phyloP scores from a whole-genome alignment of 345 rosid species.

The Zanthoxylum bungeanum region DNA sequence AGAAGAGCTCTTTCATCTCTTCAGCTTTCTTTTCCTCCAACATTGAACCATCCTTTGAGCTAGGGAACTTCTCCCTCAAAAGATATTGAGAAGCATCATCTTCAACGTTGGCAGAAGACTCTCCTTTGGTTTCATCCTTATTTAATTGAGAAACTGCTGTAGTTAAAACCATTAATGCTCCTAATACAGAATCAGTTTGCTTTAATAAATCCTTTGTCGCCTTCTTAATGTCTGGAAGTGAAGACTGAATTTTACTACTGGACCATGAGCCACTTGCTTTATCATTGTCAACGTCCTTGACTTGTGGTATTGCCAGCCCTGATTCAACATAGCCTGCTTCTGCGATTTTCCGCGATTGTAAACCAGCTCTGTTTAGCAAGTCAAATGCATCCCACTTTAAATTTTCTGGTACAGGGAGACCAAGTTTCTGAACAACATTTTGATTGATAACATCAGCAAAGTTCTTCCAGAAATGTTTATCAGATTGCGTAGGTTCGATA shows the following conservation, averaged over 20 bases:
- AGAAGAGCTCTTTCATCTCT: constrained; percentile 85
- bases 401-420: constrained; percentile 57
- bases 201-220: constrained; percentile 72
- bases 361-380: constrained; percentile 59
- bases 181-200: constrained; percentile 86
- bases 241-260: constrained; percentile 43
- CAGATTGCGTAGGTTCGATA: constrained; percentile 35
- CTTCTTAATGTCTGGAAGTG: constrained; percentile 73
- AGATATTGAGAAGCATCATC: constrained; percentile 20
- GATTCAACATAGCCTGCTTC: constrained; percentile 78
- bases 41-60: constrained; percentile 30
- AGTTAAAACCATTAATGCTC: constrained; percentile 84
- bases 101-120: constrained; percentile 18
- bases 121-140: constrained; percentile 35
- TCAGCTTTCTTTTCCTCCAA: constrained; percentile 67
- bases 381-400: constrained; percentile 78
- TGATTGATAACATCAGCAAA: constrained; percentile 56
- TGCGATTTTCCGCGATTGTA: constrained; percentile 69
- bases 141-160: constrained; percentile 69
- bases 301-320: constrained; percentile 72
- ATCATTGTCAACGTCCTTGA: constrained; percentile 36
- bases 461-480: constrained; percentile 63
- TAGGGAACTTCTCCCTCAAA: constrained; percentile 36
- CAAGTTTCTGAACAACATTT: constrained; percentile 69
- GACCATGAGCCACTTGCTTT: constrained; percentile 32